Evolutionary conservation across 225 moss, liverwort and hornwort species (phyloP).

Genomic region (Bryum argenteum): DNA sequence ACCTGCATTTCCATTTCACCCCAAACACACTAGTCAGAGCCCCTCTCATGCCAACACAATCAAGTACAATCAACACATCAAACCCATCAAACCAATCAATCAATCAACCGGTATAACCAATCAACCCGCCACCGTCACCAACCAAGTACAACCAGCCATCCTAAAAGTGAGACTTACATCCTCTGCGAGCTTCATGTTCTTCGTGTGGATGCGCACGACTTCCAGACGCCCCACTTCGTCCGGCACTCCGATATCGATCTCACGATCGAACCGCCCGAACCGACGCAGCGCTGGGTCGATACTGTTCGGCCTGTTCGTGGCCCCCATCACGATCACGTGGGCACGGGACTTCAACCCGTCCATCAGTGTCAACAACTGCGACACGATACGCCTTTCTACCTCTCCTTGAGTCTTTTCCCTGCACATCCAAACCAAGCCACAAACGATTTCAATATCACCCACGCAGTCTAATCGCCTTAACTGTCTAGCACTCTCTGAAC

Average conservation of each 20-base stretch:
- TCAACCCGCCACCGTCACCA: neutral
- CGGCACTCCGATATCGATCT: conserved; percentile 74
- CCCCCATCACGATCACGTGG: conserved; percentile 91
- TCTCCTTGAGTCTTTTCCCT: conserved; percentile 95
- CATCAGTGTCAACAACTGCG: conserved; percentile 92
- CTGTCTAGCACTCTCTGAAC: neutral
- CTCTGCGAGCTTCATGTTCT: conserved; percentile 90
- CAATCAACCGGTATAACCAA: too few relatives aligned
- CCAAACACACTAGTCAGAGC: neutral
- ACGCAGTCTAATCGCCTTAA: too few relatives aligned
- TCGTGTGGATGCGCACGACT: conserved; percentile 69
- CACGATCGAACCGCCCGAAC: conserved; percentile 65
- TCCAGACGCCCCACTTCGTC: conserved; percentile 73
- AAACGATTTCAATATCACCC: neutral
- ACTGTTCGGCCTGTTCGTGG: conserved; percentile 77
- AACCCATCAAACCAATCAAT: too few relatives aligned
- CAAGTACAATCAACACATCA: neutral
- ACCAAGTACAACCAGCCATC: neutral
- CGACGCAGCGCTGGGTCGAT: conserved; percentile 71
- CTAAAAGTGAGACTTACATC: conserved; percentile 46
- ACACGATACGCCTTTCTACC: conserved; percentile 96
- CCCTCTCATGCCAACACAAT: neutral
- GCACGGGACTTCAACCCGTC: conserved; percentile 96
- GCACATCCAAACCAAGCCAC: neutral
- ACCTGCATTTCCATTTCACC: conserved; percentile 47